Evolutionary conservation across 2,329 filamentous ascomycete genomes (phyloP).

Genomic region (Lasiodiplodia theobromae): DNA sequence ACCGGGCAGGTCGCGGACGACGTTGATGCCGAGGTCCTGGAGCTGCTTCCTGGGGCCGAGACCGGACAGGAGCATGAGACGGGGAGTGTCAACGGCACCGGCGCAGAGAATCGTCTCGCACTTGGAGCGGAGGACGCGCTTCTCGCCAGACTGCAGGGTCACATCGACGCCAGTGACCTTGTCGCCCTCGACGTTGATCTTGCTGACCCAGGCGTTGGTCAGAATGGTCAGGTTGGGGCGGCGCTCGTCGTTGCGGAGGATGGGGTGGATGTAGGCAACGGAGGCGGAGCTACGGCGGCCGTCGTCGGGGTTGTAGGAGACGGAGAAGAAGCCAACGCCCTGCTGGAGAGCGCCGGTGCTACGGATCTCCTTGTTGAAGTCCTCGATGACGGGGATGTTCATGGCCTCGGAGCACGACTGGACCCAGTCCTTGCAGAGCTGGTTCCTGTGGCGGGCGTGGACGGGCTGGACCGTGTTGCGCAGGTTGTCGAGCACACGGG

Average conservation of each 20-base stretch:
- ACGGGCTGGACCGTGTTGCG: slow-evolving; percentile 92
- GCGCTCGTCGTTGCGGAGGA: slow-evolving; percentile 81
- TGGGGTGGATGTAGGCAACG: slow-evolving; percentile 92
- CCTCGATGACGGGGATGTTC: slow-evolving; percentile 79
- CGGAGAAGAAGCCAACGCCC: slow-evolving; percentile 88
- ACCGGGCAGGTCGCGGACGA: slow-evolving; percentile 66
- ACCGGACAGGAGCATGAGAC: slow-evolving; percentile 64
- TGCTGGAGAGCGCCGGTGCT: slow-evolving; percentile 74
- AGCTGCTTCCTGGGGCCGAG: slow-evolving; percentile 59
- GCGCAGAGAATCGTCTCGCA: slow-evolving; percentile 81
- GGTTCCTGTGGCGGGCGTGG: slow-evolving; percentile 83
- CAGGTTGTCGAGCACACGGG: slow-evolving; percentile 79
- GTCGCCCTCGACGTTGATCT: slow-evolving; percentile 74
- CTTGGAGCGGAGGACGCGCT: slow-evolving; percentile 65
- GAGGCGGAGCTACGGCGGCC: slow-evolving; percentile 84
- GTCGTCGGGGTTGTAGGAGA: slow-evolving; percentile 90
- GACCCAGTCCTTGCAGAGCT: slow-evolving; percentile 91
- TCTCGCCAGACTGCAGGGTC: slow-evolving; percentile 66
- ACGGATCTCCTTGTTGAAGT: slow-evolving; percentile 87
- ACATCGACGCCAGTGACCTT: slow-evolving; percentile 77
- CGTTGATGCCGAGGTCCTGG: slow-evolving; percentile 56
- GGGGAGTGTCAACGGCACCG: slow-evolving; percentile 82
- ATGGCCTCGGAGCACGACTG: slow-evolving; percentile 79
- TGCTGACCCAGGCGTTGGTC: slow-evolving; percentile 87
- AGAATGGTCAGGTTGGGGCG: slow-evolving; percentile 84